Conservation (phyloP, 2,329 filamentous ascomycete genomes). For the Botrytis hyacinthi region DNA sequence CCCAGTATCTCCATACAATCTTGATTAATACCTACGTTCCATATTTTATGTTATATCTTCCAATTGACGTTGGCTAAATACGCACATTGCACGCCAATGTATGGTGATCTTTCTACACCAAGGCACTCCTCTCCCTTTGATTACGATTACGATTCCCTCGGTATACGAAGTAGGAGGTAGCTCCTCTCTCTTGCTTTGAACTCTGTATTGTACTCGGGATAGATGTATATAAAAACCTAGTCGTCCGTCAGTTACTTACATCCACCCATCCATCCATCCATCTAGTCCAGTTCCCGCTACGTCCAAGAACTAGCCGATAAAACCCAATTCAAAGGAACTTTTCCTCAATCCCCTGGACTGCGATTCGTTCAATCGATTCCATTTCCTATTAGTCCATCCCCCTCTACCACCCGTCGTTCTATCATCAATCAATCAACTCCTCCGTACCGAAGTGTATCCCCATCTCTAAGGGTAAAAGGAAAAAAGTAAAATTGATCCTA, state of each 20-base stretch:
- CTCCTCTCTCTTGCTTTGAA: not conserved
- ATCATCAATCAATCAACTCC: not conserved
- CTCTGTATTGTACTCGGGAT: not conserved
- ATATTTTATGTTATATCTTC: not conserved
- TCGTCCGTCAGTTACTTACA: too few relatives aligned
- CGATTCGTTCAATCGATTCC: not conserved
- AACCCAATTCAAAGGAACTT: not conserved
- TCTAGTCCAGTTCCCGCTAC: not conserved
- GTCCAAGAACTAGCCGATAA: not conserved
- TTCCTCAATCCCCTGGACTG: not conserved
- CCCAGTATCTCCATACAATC: not conserved
- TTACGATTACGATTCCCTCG: not conserved
- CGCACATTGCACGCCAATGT: not conserved
- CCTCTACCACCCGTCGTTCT: not conserved
- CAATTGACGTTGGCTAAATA: not conserved
- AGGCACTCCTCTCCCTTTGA: not conserved
- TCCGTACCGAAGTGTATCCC: not conserved
- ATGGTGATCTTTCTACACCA: not conserved
- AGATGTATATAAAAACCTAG: not conserved
- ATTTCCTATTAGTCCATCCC: not conserved
- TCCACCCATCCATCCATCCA: not conserved
- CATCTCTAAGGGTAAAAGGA: not conserved
- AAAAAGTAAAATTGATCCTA: conserved; percentile 1
- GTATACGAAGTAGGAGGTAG: not conserved
- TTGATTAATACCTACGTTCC: not conserved